A percentile compares a stretch with the other conserved stretches of the same genome.
Evolutionary conservation across 805 yeast species (phyloP).

Genomic region (Sugiyamaella qingdaonensis): DNA sequence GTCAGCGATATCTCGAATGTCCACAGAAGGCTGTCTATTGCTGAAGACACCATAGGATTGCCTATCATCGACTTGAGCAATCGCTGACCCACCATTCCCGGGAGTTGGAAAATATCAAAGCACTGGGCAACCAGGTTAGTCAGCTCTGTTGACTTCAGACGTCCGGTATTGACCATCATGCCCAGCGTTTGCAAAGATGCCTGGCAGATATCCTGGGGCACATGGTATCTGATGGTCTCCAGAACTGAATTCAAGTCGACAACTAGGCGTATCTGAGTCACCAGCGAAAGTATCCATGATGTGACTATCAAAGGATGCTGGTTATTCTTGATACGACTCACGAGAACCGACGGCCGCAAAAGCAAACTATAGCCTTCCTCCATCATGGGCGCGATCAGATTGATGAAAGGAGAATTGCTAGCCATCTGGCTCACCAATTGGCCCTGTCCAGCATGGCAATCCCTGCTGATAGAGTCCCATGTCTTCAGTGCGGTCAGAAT

Average conservation of each 20-base stretch:
- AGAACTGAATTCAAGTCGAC: conserved; percentile 19
- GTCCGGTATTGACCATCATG: conserved; percentile 10
- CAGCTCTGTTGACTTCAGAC: conserved; percentile 17
- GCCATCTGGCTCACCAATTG: conserved; percentile 15
- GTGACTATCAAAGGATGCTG: conserved; percentile 23
- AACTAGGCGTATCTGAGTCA: conserved; percentile 15
- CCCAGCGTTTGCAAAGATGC: conserved; percentile 18
- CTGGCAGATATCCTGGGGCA: conserved; percentile 22
- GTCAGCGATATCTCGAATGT: conserved; percentile 26
- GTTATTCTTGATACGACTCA: conserved; percentile 11
- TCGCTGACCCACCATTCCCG: conserved; percentile 24
- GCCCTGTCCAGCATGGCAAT: conserved; percentile 23
- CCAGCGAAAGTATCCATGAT: conserved; percentile 17
- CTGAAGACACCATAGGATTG: conserved; percentile 22
- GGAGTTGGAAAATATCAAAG: conserved; percentile 25
- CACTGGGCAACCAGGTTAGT: conserved; percentile 22
- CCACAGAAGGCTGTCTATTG: conserved; percentile 20
- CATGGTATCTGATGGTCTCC: conserved; percentile 22
- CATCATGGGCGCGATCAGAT: conserved; percentile 15
- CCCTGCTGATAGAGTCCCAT: conserved; percentile 11
- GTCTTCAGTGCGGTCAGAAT: conserved; percentile 5
- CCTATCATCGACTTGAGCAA: conserved; percentile 23
- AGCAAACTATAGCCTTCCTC: conserved; percentile 9
- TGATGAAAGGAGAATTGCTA: conserved; percentile 9
- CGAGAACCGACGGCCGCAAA: conserved; percentile 5